Percentiles rank a stretch among this genome's conserved stretches.
Conservation (phyloP, 2,329 filamentous ascomycete genomes). For the Fusarium albidum region DNA sequence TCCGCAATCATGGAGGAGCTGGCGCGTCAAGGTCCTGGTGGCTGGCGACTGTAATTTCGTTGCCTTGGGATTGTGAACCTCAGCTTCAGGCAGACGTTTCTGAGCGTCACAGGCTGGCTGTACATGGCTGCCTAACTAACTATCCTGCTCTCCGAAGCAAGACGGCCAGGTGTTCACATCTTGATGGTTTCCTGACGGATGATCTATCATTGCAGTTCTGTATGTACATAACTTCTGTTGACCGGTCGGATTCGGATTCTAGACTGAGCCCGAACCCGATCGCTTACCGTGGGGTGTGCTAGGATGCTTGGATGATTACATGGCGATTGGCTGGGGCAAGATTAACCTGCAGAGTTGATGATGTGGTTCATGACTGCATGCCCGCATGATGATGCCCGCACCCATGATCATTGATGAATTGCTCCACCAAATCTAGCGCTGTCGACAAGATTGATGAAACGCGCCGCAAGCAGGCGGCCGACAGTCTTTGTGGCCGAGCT, state of each 20-base stretch:
- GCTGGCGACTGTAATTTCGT: not conserved
- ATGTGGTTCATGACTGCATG: not conserved
- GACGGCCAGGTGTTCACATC: too few species aligned
- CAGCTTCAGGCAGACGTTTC: not conserved
- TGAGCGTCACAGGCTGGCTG: not conserved
- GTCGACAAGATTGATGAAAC: too few species aligned
- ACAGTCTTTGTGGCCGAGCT: too few species aligned
- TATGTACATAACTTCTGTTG: too few species aligned
- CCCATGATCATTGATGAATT: not conserved
- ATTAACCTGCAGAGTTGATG: slow-evolving; percentile 10
- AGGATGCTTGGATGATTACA: slow-evolving; percentile 13
- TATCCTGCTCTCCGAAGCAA: too few species aligned
- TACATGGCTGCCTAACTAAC: not conserved
- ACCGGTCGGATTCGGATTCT: slow-evolving; percentile 28
- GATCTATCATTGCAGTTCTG: too few species aligned
- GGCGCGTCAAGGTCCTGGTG: not conserved
- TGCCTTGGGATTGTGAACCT: slow-evolving; percentile 1
- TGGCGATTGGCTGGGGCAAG: slow-evolving; percentile 20
- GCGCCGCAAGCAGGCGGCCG: too few species aligned
- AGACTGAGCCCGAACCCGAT: slow-evolving; percentile 28
- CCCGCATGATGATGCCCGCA: slow-evolving; percentile 5
- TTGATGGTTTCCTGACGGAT: too few species aligned
- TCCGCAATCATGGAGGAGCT: slow-evolving; percentile 3
- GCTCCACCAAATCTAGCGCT: too few species aligned
- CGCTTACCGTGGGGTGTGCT: slow-evolving; percentile 12